A percentile compares a stretch with the other conserved stretches of the same genome.
Conservation (phyloP, 164 flowering plant genomes). For the Aristolochia fimbriata region DNA sequence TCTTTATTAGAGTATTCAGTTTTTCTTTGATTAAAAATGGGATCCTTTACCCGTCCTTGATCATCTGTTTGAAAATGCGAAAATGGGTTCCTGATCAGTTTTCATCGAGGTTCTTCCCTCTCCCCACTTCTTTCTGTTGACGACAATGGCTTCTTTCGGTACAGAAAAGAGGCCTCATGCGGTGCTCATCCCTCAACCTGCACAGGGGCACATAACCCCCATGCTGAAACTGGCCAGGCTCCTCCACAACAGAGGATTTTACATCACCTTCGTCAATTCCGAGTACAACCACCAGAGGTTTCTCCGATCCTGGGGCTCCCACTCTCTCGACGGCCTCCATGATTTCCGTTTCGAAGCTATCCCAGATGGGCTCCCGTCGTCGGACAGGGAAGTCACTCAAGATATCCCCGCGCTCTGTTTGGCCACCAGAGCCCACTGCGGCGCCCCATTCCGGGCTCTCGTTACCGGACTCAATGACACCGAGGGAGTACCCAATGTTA, state of each 20-base stretch:
- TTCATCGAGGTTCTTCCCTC: no score
- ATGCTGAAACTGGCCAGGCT: constrained; percentile 22
- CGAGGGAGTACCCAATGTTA: constrained; percentile 1
- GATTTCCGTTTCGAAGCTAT: constrained; percentile 47
- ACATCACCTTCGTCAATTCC: constrained; percentile 43
- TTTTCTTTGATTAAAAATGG: no score
- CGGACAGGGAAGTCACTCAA: constrained; percentile 43
- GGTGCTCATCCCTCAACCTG: constrained; percentile 21
- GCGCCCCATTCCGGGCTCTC: constrained; percentile 13
- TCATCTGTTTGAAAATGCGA: no score
- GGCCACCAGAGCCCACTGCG: constrained; percentile 20
- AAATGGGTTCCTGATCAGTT: no score
- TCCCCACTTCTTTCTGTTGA: no score
- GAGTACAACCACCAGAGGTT: constrained; percentile 48
- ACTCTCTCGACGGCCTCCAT: constrained; percentile 19
- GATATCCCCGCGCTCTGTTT: constrained; percentile 34
- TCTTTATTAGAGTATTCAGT: no score
- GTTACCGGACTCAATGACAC: constrained; percentile 4
- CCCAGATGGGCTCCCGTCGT: constrained; percentile 53
- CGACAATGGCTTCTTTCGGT: constrained; percentile 4
- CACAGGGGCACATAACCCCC: constrained; percentile 31
- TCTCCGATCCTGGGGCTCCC: constrained; percentile 35
- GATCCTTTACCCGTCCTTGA: no score
- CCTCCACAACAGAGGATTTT: constrained; percentile 26
- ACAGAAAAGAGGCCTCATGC: constrained; percentile 18